Conservation (phyloP, 495 filamentous ascomycete genomes). For the Penicillium daleae region DNA sequence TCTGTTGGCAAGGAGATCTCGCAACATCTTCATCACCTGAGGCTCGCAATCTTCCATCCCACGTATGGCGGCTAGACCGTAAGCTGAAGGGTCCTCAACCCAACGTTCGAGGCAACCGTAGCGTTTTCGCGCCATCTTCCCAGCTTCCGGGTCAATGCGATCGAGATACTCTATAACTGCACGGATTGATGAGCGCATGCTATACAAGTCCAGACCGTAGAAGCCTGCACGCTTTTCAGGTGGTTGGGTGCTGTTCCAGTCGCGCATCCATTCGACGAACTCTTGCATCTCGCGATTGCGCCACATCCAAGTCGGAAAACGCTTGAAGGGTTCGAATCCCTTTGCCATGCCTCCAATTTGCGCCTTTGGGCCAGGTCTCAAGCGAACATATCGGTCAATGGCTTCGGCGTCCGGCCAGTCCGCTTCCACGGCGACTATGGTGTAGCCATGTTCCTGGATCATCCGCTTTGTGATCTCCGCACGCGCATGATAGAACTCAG, state of each 20-base stretch:
- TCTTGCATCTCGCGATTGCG: conserved; percentile 58
- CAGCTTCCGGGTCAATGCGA: conserved; percentile 48
- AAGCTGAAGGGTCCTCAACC: conserved; percentile 56
- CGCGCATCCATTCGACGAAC: conserved; percentile 61
- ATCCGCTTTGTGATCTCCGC: conserved; percentile 59
- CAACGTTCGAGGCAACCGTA: conserved; percentile 56
- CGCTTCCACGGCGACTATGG: conserved; percentile 58
- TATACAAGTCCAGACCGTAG: conserved; percentile 61
- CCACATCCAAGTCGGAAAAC: conserved; percentile 69
- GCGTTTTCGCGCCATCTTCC: conserved; percentile 45
- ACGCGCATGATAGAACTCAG: conserved; percentile 60
- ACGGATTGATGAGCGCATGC: conserved; percentile 53
- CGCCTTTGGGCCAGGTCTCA: conserved; percentile 43
- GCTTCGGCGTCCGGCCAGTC: conserved; percentile 64
- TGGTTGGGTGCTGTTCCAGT: conserved; percentile 43
- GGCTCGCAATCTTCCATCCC: conserved; percentile 54
- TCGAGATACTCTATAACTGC: conserved; percentile 60
- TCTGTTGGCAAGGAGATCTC: conserved; percentile 47
- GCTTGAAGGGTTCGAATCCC: conserved; percentile 49
- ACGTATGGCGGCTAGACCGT: conserved; percentile 52
- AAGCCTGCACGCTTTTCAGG: conserved; percentile 48
- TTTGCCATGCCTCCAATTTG: conserved; percentile 33
- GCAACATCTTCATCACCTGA: conserved; percentile 52
- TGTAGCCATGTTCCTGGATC: conserved; percentile 57
- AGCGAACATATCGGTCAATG: conserved; percentile 60